Base-by-base conservation (phyloP, 306 rosid species). In the Dryas octopetala region DNA sequence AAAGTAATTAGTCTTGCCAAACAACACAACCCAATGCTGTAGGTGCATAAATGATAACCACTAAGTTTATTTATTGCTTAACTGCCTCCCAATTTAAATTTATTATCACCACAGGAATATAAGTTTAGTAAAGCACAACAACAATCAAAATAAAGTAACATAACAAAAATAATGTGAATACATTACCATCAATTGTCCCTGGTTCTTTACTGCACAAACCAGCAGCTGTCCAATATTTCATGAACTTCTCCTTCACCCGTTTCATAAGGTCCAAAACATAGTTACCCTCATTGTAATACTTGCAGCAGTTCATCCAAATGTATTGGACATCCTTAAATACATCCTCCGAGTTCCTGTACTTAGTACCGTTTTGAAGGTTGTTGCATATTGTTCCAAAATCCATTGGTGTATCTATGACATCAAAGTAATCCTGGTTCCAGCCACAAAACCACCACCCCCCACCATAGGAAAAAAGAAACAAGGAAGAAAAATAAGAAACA, bases 341-440 rank as follows among this genome's bases (percentile, higher is more conserved):
- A 76, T 82, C 88, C 80, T 82, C 88, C 0, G 90, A 86, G 74
- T 80, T 86, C 84, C 63, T 76, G 77, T 88, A 88, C 86, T 88
- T 88, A 13, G 74, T 77, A 66, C 82, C 80, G 77, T 80, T 84
- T 84, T 88, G 86, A 62, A 88, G 90, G 74, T 84, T 79, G 79
- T 68, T 84, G 84, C 90, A 84, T 70, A 88, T 76, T n/a, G 90
- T 88, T 84, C 92, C 92, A 78, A 88, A 88, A 82, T 88, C 92
- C 92, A 88, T 88, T 62, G 92, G 92, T 32, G 83, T 86, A 66
- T 84, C 83, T 74, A 88, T 84, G 79, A 88, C 85, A 82, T 88
- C 90, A 23, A 88, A 88, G 79, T 88, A 88, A 81, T 88, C 92
- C 92, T 88, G 90, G 87, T 81, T 81, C 73, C 78, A 83, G 50